phyloP scores from a whole-genome alignment of 1,284 basidiomycete species.

The Fistulinella cinereoalba region DNA sequence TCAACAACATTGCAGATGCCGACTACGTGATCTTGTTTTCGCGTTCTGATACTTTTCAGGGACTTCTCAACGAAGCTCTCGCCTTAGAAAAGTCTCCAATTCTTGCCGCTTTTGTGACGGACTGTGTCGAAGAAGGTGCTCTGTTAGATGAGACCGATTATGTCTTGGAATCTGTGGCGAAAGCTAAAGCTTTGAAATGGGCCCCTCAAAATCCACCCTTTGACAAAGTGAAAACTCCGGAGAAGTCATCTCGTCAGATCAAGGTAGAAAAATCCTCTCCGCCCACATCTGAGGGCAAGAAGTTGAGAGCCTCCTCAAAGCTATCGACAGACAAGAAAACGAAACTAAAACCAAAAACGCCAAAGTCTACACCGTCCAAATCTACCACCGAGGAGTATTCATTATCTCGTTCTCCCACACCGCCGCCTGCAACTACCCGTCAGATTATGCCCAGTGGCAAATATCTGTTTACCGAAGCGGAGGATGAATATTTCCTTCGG shows the following conservation, averaged over 20 bases:
- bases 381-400: neutral
- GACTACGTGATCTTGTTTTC: slow-evolving; percentile 56
- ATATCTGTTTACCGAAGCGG: slow-evolving; percentile 45
- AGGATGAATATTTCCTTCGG: slow-evolving; percentile 41
- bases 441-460: slow-evolving; percentile 24
- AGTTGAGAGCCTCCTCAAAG: slow-evolving; percentile 1
- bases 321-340: slow-evolving; percentile 5
- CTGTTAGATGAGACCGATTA: slow-evolving; percentile 48
- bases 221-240: slow-evolving; percentile 10
- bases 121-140: slow-evolving; percentile 46
- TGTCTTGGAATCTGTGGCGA: slow-evolving; percentile 20
- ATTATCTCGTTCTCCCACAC: slow-evolving; percentile 39
- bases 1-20: slow-evolving; percentile 47
- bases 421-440: slow-evolving; percentile 40
- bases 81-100: slow-evolving; percentile 41
- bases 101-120: slow-evolving; percentile 50
- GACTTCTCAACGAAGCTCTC: slow-evolving; percentile 41
- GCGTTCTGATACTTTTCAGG: slow-evolving; percentile 47
- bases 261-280: slow-evolving; percentile 10
- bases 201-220: slow-evolving; percentile 21
- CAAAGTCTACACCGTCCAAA: neutral
- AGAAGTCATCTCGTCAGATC: neutral
- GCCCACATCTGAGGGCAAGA: slow-evolving; percentile 3
- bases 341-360: slow-evolving; percentile 3
- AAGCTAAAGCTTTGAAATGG: slow-evolving; percentile 16